Evolutionary conservation across 2,329 filamentous ascomycete genomes (phyloP).

Genomic region (Periconia macrospinosa): DNA sequence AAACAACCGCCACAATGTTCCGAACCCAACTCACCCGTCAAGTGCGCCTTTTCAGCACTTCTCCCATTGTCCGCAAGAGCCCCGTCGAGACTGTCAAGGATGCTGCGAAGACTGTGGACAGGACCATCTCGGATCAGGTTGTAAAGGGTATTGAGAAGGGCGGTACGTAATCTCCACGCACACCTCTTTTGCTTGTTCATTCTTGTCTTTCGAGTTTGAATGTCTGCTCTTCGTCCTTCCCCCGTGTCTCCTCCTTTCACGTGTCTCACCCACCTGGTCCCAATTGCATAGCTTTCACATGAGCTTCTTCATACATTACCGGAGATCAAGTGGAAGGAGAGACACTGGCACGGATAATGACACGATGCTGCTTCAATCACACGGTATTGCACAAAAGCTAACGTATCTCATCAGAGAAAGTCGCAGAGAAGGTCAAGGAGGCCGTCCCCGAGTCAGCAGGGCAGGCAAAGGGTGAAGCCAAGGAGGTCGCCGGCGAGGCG

Average conservation of each 20-base stretch:
- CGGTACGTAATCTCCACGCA: slow-evolving; percentile 49
- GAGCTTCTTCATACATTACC: slow-evolving; percentile 4
- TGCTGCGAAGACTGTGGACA: slow-evolving; percentile 60
- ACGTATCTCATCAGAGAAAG: slow-evolving; percentile 50
- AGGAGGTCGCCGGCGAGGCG: slow-evolving; percentile 34
- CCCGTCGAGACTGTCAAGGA: slow-evolving; percentile 61
- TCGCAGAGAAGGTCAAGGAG: slow-evolving; percentile 47
- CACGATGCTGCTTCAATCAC: too few relatives aligned
- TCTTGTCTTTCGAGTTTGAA: background rate
- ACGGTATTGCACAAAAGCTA: slow-evolving; percentile 7
- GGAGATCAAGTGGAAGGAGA: too few relatives aligned
- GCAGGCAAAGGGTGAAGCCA: slow-evolving; percentile 42
- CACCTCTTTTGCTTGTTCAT: background rate
- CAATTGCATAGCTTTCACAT: slow-evolving; percentile 11
- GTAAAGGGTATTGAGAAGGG: slow-evolving; percentile 66
- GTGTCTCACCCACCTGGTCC: slow-evolving; percentile 1
- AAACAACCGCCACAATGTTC: slow-evolving; percentile 45
- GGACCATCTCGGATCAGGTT: slow-evolving; percentile 56
- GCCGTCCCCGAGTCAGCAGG: slow-evolving; percentile 26
- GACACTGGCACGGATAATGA: too few relatives aligned
- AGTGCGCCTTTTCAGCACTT: slow-evolving; percentile 58
- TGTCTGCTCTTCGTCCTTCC: background rate
- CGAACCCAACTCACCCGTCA: slow-evolving; percentile 49
- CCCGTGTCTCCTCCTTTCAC: slow-evolving; percentile 4
- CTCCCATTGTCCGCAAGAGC: slow-evolving; percentile 52